Evolutionary conservation across 108 stramenopile species (phyloP).

Genomic region (Conticribra weissflogii): DNA sequence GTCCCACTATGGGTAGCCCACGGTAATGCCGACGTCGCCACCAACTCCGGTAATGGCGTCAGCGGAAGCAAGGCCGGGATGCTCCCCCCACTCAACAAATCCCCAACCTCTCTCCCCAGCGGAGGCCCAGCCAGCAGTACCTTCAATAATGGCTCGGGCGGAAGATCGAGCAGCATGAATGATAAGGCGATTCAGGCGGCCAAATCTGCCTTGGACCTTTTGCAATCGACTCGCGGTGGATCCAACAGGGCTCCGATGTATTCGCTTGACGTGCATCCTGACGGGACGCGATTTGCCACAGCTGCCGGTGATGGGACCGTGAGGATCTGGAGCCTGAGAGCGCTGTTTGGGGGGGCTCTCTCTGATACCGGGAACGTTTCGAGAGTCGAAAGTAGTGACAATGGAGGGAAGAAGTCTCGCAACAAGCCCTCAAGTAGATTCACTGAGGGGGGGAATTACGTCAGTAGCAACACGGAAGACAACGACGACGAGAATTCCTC

Average conservation of each 20-base stretch:
- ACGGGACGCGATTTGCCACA: constrained; percentile 75
- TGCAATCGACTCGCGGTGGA: constrained; percentile 40
- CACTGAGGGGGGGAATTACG: constrained; percentile 54
- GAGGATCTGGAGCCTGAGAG: constrained; percentile 69
- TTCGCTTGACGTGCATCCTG: constrained; percentile 72
- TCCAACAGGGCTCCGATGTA: constrained; percentile 66
- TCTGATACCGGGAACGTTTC: constrained; percentile 17
- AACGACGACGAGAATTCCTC: constrained; percentile 24
- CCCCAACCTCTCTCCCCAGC: not conserved
- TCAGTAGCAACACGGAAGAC: constrained; percentile 64
- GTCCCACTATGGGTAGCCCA: constrained; percentile 36
- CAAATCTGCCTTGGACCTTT: constrained; percentile 48
- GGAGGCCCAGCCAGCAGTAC: not conserved
- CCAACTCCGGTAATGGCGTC: not conserved
- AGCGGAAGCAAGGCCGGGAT: not conserved
- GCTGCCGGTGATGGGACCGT: constrained; percentile 87
- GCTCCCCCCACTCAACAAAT: not conserved
- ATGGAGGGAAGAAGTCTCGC: constrained; percentile 2
- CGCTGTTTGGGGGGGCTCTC: constrained; percentile 55
- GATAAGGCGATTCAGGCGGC: constrained; percentile 35
- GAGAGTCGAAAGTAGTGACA: constrained; percentile 3
- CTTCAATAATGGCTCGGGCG: not conserved
- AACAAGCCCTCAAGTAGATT: constrained; percentile 38
- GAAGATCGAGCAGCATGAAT: not conserved
- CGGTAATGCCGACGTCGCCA: constrained; percentile 18